Conservation (phyloP, 2,329 filamentous ascomycete genomes). For the Thelonectria blattea region DNA sequence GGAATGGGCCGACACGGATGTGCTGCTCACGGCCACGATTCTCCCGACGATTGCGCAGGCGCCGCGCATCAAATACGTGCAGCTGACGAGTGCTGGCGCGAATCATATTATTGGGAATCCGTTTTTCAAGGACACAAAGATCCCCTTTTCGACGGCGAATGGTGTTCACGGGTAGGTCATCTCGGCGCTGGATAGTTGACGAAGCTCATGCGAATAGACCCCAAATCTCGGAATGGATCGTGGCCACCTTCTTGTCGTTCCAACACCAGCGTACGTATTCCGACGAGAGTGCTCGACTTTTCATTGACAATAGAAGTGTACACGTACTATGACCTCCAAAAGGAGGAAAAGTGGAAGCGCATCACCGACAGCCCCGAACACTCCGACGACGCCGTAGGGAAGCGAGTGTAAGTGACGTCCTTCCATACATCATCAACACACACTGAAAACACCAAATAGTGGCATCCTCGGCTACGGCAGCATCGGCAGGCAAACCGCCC, state of each 20-base stretch:
- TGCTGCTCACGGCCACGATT: constrained; percentile 51
- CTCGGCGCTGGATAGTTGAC: too few species aligned
- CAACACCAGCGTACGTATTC: constrained; percentile 53
- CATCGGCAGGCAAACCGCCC: constrained; percentile 60
- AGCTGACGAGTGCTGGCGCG: constrained; percentile 60
- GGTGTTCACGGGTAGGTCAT: constrained; percentile 60
- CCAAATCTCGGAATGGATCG: constrained; percentile 64
- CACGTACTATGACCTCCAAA: constrained; percentile 52
- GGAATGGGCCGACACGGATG: constrained; percentile 56
- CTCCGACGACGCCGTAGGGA: constrained; percentile 52
- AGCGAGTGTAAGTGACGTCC: constrained; percentile 52
- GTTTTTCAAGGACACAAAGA: constrained; percentile 56
- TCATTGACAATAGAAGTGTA: constrained; percentile 44
- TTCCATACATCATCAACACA: too few species aligned
- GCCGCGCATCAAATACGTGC: constrained; percentile 58
- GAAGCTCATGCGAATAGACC: constrained; percentile 45
- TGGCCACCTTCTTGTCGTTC: constrained; percentile 56
- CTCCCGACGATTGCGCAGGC: constrained; percentile 52
- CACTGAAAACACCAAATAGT: constrained; percentile 35
- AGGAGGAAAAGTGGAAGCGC: constrained; percentile 51
- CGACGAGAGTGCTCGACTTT: neutral
- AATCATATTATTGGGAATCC: constrained; percentile 55
- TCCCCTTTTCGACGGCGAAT: constrained; percentile 61
- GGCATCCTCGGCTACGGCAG: constrained; percentile 61
- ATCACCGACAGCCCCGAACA: constrained; percentile 26